Evolutionary conservation across 345 rosid species (phyloP).

Genomic region (Sonneratia caseolaris): DNA sequence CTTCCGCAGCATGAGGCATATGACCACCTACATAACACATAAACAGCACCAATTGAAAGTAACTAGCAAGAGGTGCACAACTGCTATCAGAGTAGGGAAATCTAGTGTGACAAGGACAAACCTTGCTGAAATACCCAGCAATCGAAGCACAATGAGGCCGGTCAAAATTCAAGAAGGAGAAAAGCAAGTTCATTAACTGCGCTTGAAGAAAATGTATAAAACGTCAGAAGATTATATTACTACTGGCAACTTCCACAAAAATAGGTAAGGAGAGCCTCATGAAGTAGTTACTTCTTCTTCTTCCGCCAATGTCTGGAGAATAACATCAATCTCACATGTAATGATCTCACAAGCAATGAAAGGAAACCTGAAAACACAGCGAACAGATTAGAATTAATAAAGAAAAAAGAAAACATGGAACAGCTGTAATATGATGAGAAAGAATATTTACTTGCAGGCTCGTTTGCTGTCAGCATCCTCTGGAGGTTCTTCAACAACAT

Average conservation of each 20-base stretch:
- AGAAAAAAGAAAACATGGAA: not conserved
- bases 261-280: too few species aligned
- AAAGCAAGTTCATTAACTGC: slow-evolving; percentile 90
- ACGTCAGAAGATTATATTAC: slow-evolving; percentile 11
- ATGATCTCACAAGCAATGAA: slow-evolving; percentile 93
- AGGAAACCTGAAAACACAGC: slow-evolving; percentile 56
- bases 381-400: not conserved
- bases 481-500: slow-evolving; percentile 68
- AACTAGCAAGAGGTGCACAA: not conserved
- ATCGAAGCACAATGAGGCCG: slow-evolving; percentile 78
- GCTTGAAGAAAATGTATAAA: slow-evolving; percentile 12
- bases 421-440: not conserved
- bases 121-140: slow-evolving; percentile 99
- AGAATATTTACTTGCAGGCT: slow-evolving; percentile 61
- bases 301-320: slow-evolving; percentile 84
- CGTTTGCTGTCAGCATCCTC: slow-evolving; percentile 83
- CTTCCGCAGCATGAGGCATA: slow-evolving; percentile 92
- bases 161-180: slow-evolving; percentile 84
- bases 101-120: slow-evolving; percentile 10
- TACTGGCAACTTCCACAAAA: not conserved
- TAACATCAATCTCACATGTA: slow-evolving; percentile 96
- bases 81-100: not conserved
- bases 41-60: slow-evolving; percentile 8
- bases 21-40: slow-evolving; percentile 51
- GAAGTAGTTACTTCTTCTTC: slow-evolving; percentile 64